Percentiles rank a stretch among this genome's conserved stretches.
These are phyloP conservation scores for Xylariaceae sp. DNA, from an alignment of 2,329 filamentous ascomycete species.

Conservation along the genomic window DNA sequence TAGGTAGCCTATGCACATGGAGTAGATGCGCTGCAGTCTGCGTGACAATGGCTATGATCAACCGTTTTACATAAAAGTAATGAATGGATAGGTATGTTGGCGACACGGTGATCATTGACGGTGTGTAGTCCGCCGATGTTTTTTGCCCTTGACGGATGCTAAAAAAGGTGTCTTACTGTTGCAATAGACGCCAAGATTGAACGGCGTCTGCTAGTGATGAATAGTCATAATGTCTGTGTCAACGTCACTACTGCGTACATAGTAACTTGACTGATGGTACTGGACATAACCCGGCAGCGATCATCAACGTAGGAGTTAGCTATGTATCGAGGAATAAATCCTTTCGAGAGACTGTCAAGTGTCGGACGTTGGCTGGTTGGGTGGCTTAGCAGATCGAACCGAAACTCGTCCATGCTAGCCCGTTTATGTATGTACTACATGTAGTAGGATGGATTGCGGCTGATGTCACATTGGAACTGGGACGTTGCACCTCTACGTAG, in stretches of 20 bases:
- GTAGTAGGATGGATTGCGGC: neutral
- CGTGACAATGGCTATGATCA: no score
- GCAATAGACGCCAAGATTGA: neutral
- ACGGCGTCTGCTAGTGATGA: neutral
- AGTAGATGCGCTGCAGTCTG: no score
- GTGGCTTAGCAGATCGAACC: neutral
- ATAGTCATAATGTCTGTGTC: neutral
- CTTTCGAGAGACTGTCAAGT: neutral
- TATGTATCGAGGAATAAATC: neutral
- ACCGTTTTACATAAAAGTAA: no score
- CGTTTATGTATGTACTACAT: no score
- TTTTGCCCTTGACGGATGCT: neutral
- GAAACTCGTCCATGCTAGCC: neutral
- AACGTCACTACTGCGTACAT: neutral
- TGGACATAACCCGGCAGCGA: neutral
- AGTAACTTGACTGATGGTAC: neutral
- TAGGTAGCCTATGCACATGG: no score
- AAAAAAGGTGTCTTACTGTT: neutral
- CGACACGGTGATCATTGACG: neutral
- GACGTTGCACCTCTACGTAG: no score
- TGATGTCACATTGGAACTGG: no score
- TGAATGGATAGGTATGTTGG: neutral
- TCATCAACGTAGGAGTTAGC: neutral
- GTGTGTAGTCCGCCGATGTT: neutral
- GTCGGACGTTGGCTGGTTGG: neutral